A percentile compares a stretch with the other conserved stretches of the same genome.
Evolutionary conservation across 257 asterid genomes (phyloP).

Genomic region (Penstemon newberryi): DNA sequence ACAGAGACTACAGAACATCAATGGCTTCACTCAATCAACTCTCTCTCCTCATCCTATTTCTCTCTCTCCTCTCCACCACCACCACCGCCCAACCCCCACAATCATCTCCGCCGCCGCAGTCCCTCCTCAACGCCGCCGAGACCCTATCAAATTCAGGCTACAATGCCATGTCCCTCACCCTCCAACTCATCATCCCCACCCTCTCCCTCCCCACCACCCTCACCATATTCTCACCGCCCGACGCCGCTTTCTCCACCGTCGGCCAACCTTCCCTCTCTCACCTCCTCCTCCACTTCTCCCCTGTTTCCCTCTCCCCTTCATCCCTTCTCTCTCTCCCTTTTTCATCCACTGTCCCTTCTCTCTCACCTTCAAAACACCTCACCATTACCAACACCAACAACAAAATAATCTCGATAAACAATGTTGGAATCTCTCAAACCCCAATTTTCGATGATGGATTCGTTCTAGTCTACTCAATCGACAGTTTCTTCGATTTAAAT

Average conservation of each 20-base stretch:
- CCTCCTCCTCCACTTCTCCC: conserved; percentile 76
- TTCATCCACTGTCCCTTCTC: conserved; percentile 56
- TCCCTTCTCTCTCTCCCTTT: conserved; percentile 66
- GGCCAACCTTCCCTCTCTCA: conserved; percentile 75
- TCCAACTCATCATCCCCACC: conserved; percentile 44
- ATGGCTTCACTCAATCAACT: conserved; percentile 45
- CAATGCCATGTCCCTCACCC: conserved; percentile 69
- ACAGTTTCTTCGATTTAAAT: conserved; percentile 47
- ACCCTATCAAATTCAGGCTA: conserved; percentile 67
- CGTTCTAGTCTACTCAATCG: conserved; percentile 54
- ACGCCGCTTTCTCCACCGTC: conserved; percentile 45
- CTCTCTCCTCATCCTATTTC: conserved; percentile 28
- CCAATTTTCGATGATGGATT: conserved; percentile 75
- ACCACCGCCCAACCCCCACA: conserved; percentile 35
- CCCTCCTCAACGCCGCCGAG: conserved; percentile 64
- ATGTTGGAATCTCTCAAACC: conserved; percentile 37
- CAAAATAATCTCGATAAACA: conserved; percentile 45
- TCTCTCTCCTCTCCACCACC: conserved; percentile 38
- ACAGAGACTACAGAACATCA: conserved; percentile 1
- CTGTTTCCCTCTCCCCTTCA: conserved; percentile 55
- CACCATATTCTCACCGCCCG: conserved; percentile 81
- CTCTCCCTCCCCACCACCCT: conserved; percentile 45
- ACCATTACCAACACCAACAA: conserved; percentile 42
- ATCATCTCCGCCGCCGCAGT: conserved; percentile 34
- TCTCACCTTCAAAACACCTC: conserved; percentile 52